Evolutionary conservation across 2,329 filamentous ascomycete species (phyloP).

Genomic region (Huntiella abstrusa): DNA sequence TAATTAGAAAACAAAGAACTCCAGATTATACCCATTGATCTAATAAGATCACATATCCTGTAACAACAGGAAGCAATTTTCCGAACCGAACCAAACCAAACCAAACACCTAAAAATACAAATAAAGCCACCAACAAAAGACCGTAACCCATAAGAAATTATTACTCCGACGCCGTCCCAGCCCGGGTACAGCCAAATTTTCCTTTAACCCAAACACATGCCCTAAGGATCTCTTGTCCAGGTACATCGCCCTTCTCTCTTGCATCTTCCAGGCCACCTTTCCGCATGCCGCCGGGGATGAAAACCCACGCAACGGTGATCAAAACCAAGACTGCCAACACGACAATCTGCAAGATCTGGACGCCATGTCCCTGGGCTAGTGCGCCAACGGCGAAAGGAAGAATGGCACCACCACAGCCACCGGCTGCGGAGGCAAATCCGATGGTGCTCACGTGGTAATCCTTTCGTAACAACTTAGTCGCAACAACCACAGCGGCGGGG

Average conservation of each 20-base stretch:
- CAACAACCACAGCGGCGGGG: constrained; percentile 52
- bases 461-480: constrained; percentile 54
- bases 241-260: constrained; percentile 16
- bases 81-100: no score
- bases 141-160: no score
- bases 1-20: no score
- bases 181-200: background rate
- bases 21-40: no score
- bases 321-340: constrained; percentile 28
- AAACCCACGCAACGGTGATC: constrained; percentile 27
- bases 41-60: no score
- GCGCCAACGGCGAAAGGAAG: constrained; percentile 50
- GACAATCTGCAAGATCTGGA: constrained; percentile 37
- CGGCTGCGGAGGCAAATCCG: constrained; percentile 63
- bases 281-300: constrained; percentile 22
- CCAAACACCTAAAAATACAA: background rate
- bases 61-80: no score
- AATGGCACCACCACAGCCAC: constrained; percentile 50
- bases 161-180: background rate
- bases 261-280: constrained; percentile 24
- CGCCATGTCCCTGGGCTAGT: constrained; percentile 39
- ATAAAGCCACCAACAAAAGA: background rate
- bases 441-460: constrained; percentile 63
- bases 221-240: constrained; percentile 2
- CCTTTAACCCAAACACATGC: constrained; percentile 1